Evolutionary conservation across 2,329 filamentous ascomycete genomes (phyloP), one percentile per base, ranked within the genome.

Genomic region (Colletotrichum sidae): DNA sequence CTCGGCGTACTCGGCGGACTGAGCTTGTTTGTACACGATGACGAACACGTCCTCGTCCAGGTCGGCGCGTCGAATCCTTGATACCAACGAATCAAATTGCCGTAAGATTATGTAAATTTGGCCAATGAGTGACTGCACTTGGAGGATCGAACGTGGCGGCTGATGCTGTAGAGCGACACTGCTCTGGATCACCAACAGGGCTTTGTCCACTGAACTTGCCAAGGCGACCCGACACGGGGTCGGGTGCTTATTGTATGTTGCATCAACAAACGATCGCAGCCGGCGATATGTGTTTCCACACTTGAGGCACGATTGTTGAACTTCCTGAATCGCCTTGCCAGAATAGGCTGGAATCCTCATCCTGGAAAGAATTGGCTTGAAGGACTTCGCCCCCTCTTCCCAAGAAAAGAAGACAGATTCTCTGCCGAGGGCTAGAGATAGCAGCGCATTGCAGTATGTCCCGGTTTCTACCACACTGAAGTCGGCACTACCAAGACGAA

Each of bases 341-440:
- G 90, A 83, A 70, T 87, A 86, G 6, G 88, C 87, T 0, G 86
- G 84, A 46, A 88, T 80, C 52, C 86, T 81, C 66, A 87, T 79
- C 7, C 78, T 74, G 1, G 80, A 71, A 1, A 85, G 70, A 2
- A 77, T 76, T 9, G 84, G 80, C 13, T 78, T 74, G 70, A 94
- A 93, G 0, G 78, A 79, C 33, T 76, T 77, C 35, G 81, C 81
- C 3, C 80, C 79, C 2, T 81, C 74, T 55, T 89, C 80, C 82
- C 87, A 93, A 0, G 77, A 73, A 74, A 93, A 96, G 39, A 96
- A 84, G 2, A 91, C 81, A 0, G 92, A 94, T 44, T 88, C 89
- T 52, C 91, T 84, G 0, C 92, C 92, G 6, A 94, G 83, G 0
- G 88, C 87, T 1, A 95, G 79, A 11, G 88, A 85, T 67, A 91